These are phyloP conservation scores for Colletotrichum magnum DNA, from an alignment of 2,329 filamentous ascomycete genomes.

Conservation along the genomic window DNA sequence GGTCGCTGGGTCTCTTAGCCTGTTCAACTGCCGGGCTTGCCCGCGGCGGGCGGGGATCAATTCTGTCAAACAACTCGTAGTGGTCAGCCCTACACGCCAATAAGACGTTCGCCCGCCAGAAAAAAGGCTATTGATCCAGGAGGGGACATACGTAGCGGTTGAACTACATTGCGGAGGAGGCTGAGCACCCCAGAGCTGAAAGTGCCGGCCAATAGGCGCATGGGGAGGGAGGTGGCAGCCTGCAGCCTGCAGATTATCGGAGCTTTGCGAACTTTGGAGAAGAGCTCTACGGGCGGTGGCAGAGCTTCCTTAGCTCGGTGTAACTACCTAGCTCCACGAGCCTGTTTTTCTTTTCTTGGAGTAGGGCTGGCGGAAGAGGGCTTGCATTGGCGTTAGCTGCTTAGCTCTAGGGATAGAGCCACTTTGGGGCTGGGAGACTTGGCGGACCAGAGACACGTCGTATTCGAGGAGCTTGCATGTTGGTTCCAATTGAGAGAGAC, in stretches of 20 bases:
- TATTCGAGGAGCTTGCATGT: neutral
- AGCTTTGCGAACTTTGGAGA: neutral
- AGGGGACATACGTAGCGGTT: neutral
- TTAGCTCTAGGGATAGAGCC: neutral
- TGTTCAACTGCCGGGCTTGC: neutral
- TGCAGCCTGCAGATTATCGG: neutral
- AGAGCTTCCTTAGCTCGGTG: neutral
- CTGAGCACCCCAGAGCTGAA: slow-evolving; percentile 24
- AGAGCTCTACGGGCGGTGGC: neutral
- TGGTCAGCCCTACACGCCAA: neutral
- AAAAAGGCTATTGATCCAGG: neutral
- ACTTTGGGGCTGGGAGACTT: neutral
- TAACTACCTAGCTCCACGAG: neutral
- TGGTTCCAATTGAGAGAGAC: slow-evolving; percentile 9
- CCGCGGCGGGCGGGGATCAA: no score
- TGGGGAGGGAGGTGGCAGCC: neutral
- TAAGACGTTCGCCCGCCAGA: neutral
- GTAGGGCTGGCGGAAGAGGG: neutral
- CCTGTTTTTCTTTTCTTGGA: neutral
- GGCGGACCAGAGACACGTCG: neutral
- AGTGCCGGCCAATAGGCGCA: neutral
- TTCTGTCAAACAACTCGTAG: no score
- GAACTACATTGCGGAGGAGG: slow-evolving; percentile 12
- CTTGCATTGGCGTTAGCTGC: slow-evolving; percentile 1
- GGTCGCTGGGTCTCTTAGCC: neutral